Percentiles rank a stretch among this genome's conserved stretches.
Evolutionary conservation across 768 basidiomycete species (phyloP).

Genomic region (Pleurotus pulmonarius): DNA sequence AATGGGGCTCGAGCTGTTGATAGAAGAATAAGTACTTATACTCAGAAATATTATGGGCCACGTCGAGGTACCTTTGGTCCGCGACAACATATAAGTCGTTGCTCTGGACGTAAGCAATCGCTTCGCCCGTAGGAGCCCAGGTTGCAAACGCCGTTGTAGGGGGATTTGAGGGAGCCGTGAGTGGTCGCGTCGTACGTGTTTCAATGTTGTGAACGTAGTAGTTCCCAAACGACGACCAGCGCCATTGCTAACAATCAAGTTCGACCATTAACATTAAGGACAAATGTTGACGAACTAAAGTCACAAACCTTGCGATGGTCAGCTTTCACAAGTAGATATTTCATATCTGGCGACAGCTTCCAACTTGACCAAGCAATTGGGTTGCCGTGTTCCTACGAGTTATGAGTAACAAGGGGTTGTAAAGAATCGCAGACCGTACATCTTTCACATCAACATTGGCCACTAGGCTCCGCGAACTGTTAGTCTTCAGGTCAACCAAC

Average conservation of each 20-base stretch:
- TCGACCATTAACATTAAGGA: not conserved
- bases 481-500: slow-evolving; percentile 78
- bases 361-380: slow-evolving; percentile 53
- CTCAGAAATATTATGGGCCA: not conserved
- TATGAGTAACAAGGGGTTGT: not conserved
- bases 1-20: slow-evolving; percentile 44
- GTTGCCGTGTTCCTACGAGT: slow-evolving; percentile 49
- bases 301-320: slow-evolving; percentile 62
- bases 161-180: slow-evolving; percentile 65
- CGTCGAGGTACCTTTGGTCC: slow-evolving; percentile 51
- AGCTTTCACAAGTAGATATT: slow-evolving; percentile 80
- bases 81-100: slow-evolving; percentile 90
- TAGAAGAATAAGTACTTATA: slow-evolving; percentile 13
- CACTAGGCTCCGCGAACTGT: slow-evolving; percentile 62
- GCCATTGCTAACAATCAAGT: slow-evolving; percentile 73
- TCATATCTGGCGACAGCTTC: slow-evolving; percentile 89
- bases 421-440: slow-evolving; percentile 35
- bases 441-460: slow-evolving; percentile 55
- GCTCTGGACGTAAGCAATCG: slow-evolving; percentile 79
- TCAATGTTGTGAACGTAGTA: slow-evolving; percentile 88
- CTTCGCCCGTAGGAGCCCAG: slow-evolving; percentile 84
- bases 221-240: slow-evolving; percentile 85
- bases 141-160: slow-evolving; percentile 75
- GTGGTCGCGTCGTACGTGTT: slow-evolving; percentile 62
- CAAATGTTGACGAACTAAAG: not conserved